Base-by-base conservation (phyloP, 208 protist genomes). In the Leishmania guyanensis region DNA sequence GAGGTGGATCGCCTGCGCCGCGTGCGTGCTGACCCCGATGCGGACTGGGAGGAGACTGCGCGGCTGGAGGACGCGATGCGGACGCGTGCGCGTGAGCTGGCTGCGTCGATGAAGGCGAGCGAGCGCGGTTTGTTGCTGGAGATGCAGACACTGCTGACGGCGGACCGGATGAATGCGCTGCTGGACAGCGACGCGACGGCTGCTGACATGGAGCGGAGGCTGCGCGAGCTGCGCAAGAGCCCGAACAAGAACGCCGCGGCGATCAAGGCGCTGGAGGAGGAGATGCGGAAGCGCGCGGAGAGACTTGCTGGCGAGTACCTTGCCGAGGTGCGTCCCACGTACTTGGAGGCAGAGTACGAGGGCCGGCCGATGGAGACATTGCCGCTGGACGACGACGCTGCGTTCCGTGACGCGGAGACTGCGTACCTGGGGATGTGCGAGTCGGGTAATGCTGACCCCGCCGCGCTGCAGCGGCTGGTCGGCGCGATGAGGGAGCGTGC, bases 211-310 rank as follows among this genome's bases (percentile, higher is more conserved):
- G 90, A 93, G 78, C 64, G 58, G 10, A 33, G 83, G 51, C 84
- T 92, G 65, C 83, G 91, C 3, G 83, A 85, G 75, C 81, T 95
- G 62, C 79, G 78, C 51, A 85, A 82, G 78, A 78, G 89, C 17
- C 90, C 88, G 17, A 48, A 43, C 26, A 22, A 68, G 14, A 92
- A 95, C 69, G 84, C 72, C 50, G 43, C 68, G 0, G 83, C 83
- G 5, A 92, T 93, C 53, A 43, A 77, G 51, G 69, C 73, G 20
- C 71, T 91, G 48, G 84, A 95, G 82, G 16, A 86, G 65, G 77
- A 92, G 48, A 87, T 93, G 87, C 70, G 60, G 14, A 66, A 77
- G 36, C 56, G 69, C 0, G 89, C 85, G 17, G 51, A 76, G 43
- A 53, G 73, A 22, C 71, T 90, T 4, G 68, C 79, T 58, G 64